phyloP scores from a whole-genome alignment of 805 yeast genomes.

The Yarrowia yakushimensis region DNA sequence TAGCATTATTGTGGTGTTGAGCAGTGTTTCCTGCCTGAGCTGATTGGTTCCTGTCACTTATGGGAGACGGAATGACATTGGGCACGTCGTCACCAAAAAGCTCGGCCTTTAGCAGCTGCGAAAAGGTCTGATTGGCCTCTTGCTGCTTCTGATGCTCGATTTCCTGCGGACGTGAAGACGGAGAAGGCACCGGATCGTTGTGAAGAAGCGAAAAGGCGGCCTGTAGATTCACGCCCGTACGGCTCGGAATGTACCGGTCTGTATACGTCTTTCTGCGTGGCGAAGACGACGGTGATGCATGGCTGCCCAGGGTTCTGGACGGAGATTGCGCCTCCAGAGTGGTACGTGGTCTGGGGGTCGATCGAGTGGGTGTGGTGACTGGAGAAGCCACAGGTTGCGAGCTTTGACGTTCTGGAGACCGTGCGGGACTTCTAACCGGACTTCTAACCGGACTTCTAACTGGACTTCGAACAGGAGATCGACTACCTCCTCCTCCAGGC shows the following conservation, averaged over 20 bases:
- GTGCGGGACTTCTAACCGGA: not conserved
- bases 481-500: conserved; percentile 8
- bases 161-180: conserved; percentile 45
- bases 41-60: conserved; percentile 13
- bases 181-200: conserved; percentile 39
- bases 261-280: conserved; percentile 46
- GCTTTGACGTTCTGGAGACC: not conserved
- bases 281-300: conserved; percentile 4
- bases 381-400: not conserved
- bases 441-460: not conserved
- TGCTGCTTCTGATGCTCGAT: conserved; percentile 44
- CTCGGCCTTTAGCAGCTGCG: conserved; percentile 82
- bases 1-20: not conserved
- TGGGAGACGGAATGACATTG: conserved; percentile 31
- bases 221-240: conserved; percentile 82
- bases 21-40: not conserved
- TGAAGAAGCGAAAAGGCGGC: conserved; percentile 68
- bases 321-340: not conserved
- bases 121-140: conserved; percentile 84
- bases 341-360: not conserved
- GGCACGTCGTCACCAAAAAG: conserved; percentile 86
- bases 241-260: conserved; percentile 83
- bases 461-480: not conserved
- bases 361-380: not conserved
- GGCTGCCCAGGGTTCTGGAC: not conserved